Conservation (phyloP, 257 asterid species). For the Petunia secreta region DNA sequence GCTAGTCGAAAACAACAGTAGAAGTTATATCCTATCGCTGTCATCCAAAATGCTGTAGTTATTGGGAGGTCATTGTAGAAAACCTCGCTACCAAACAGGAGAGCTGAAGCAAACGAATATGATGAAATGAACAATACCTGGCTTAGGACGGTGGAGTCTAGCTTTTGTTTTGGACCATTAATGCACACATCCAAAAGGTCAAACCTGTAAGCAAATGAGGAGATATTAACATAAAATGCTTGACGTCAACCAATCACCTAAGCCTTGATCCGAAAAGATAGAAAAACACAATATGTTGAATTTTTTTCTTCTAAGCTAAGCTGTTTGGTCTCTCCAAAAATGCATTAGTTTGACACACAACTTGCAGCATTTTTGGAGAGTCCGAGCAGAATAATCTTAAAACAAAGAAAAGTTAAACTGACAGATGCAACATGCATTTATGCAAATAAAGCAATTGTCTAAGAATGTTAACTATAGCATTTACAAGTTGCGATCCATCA, state of each 20-base stretch:
- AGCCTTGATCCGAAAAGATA: neutral
- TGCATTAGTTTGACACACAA: too few species aligned
- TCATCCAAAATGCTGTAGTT: neutral
- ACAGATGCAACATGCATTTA: neutral
- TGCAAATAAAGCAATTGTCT: neutral
- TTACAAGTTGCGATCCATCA: neutral
- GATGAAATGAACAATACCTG: conserved; percentile 57
- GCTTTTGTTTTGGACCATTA: conserved; percentile 95
- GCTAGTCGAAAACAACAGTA: neutral
- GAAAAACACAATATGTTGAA: neutral
- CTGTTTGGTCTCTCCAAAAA: too few species aligned
- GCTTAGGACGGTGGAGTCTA: conserved; percentile 92
- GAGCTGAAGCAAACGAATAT: neutral
- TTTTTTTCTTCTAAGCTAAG: too few species aligned
- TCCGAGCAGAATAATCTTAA: too few species aligned
- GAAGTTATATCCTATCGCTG: neutral
- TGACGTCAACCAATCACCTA: neutral
- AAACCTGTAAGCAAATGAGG: conserved; percentile 49
- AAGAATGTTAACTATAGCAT: neutral
- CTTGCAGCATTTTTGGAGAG: too few species aligned
- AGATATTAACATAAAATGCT: conserved; percentile 22
- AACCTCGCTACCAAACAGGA: neutral
- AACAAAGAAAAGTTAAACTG: neutral
- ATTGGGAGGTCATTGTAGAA: neutral
- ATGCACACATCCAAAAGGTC: conserved; percentile 89